Evolutionary conservation across 495 filamentous ascomycete species (phyloP).

Genomic region (Penicillium paradoxum): DNA sequence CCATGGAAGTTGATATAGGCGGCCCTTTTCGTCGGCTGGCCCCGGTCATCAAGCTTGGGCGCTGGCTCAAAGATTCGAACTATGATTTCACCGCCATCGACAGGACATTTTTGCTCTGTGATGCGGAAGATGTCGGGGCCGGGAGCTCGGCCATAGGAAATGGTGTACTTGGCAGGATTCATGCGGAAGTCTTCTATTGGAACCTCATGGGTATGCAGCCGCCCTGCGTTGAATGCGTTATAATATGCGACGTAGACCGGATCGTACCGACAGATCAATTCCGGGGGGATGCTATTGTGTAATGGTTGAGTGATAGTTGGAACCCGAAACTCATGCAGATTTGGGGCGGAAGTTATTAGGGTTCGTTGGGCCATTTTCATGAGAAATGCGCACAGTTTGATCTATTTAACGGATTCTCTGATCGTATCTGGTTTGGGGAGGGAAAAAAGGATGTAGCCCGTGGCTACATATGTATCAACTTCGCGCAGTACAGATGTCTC

Average conservation of each 20-base stretch:
- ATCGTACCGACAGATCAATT: conserved; percentile 31
- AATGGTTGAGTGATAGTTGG: conserved; percentile 26
- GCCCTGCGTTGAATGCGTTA: conserved; percentile 36
- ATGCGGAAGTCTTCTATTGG: conserved; percentile 42
- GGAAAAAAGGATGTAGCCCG: background rate
- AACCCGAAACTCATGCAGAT: conserved; percentile 22
- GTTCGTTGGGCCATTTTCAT: background rate
- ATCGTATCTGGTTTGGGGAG: background rate
- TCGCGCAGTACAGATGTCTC: background rate
- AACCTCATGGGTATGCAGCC: conserved; percentile 39
- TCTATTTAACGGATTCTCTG: background rate
- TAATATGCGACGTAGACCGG: conserved; percentile 34
- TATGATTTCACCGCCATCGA: conserved; percentile 32
- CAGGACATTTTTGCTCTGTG: conserved; percentile 37
- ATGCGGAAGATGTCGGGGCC: conserved; percentile 36
- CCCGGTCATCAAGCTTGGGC: conserved; percentile 22
- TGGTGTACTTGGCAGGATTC: conserved; percentile 34
- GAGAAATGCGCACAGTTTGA: background rate
- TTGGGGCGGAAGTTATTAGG: background rate
- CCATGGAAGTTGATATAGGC: conserved; percentile 40
- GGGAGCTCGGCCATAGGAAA: conserved; percentile 29
- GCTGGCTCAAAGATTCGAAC: conserved; percentile 38
- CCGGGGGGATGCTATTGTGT: conserved; percentile 34
- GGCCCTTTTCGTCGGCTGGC: conserved; percentile 29
- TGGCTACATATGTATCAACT: too few species aligned